Conservation (phyloP, 192 early-diverging fungal species). For the Coemansia nantahalensis region DNA sequence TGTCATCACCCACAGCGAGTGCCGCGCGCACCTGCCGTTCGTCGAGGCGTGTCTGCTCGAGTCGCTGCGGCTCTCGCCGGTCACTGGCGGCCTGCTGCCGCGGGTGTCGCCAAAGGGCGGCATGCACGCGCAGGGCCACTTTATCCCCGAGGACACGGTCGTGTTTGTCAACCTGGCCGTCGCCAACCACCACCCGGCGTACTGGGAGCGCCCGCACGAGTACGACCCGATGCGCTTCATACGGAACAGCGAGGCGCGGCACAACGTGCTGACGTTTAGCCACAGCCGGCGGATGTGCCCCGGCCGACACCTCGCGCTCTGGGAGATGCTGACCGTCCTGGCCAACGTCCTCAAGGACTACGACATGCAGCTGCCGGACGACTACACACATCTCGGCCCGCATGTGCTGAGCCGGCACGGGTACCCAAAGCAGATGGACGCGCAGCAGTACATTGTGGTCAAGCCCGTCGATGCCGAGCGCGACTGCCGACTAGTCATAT, state of each 20-base stretch:
- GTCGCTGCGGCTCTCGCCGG: constrained; percentile 35
- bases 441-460: constrained; percentile 40
- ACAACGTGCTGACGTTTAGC: constrained; percentile 34
- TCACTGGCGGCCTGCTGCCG: constrained; percentile 27
- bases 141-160: constrained; percentile 19
- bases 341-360: constrained; percentile 44
- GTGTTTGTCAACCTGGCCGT: constrained; percentile 31
- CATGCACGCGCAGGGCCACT: constrained; percentile 20
- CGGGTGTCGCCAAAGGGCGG: constrained; percentile 29
- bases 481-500: constrained; percentile 28
- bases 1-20: constrained; percentile 20
- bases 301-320: constrained; percentile 29
- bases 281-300: constrained; percentile 32
- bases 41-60: constrained; percentile 42
- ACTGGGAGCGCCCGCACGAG: constrained; percentile 24
- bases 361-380: constrained; percentile 25
- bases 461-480: constrained; percentile 26
- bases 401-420: constrained; percentile 31
- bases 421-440: constrained; percentile 33
- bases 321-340: constrained; percentile 33
- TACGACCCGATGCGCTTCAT: constrained; percentile 30
- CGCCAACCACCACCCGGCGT: constrained; percentile 26
- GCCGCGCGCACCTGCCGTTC: constrained; percentile 31
- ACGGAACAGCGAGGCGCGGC: constrained; percentile 12
- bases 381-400: constrained; percentile 38